phyloP scores from a whole-genome alignment of 371 early-diverging fungal species.

The Chytridium lagenaria region DNA sequence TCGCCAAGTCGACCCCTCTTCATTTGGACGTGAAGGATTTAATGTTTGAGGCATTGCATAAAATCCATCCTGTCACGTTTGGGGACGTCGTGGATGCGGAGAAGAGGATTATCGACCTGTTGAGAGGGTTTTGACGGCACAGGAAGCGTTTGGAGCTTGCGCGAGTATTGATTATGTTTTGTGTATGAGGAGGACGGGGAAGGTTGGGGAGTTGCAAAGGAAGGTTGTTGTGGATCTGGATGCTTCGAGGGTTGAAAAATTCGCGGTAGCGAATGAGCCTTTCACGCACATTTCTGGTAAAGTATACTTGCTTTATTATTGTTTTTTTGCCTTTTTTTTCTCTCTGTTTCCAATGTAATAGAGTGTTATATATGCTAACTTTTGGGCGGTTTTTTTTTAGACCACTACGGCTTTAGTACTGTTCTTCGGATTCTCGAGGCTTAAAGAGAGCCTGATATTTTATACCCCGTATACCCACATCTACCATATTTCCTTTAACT shows the following conservation, averaged over 20 bases:
- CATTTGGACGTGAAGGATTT: conserved; percentile 58
- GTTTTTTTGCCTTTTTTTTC: background rate
- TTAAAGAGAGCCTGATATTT: conserved; percentile 1
- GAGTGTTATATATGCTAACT: too few species aligned
- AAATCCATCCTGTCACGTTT: conserved; percentile 80
- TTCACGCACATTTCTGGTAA: conserved; percentile 62
- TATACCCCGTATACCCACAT: too few species aligned
- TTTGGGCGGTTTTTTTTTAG: too few species aligned
- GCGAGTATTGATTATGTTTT: conserved; percentile 78
- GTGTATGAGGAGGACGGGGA: conserved; percentile 43
- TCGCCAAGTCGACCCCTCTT: background rate
- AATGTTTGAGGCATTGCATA: conserved; percentile 58
- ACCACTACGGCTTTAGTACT: conserved; percentile 57
- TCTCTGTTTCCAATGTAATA: too few species aligned
- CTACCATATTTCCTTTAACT: too few species aligned
- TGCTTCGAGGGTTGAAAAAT: conserved; percentile 38
- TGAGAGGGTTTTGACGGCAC: conserved; percentile 69
- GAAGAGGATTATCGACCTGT: conserved; percentile 55
- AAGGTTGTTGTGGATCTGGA: conserved; percentile 6
- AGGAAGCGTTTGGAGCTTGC: conserved; percentile 58
- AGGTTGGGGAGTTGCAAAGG: background rate
- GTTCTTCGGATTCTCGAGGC: background rate
- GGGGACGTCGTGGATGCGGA: conserved; percentile 58
- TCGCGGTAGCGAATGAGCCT: conserved; percentile 42
- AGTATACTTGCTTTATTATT: background rate